Evolutionary conservation across 305 asterid genomes (phyloP), one percentile per base, ranked within the genome.

Genomic region (Petunia hybrid): DNA sequence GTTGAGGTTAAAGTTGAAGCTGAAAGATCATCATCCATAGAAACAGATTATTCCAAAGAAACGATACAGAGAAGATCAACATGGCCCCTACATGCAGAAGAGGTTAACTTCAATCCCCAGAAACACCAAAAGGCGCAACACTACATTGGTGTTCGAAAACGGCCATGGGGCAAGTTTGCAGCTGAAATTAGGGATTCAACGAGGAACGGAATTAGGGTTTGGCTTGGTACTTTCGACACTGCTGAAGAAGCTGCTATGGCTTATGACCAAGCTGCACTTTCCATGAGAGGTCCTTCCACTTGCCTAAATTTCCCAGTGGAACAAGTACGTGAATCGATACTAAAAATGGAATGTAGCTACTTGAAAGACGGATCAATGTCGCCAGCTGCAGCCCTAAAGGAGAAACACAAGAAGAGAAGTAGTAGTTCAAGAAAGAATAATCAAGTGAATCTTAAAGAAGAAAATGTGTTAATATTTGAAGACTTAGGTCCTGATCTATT

Each of bases 171-270:
- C 5, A 81, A 75, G 41, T 81, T 2, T 64, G 80, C 84, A 7
- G 80, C 84, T 1, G 84, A 81, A 43, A 81, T 81, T 40, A 75
- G 84, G 84, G 84, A 81, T 64, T 81, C 81, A 0, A 81, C 35
- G 0, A 39, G 76, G 16, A 51, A 53, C 1, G 84, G 77, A 22
- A 75, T 38, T 46, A 75, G 84, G 76, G 84, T 81, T 81, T 81
- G 84, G 84, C 81, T 81, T 1, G 84, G 84, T 7, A 91, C 93
- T 0, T 88, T 91, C 81, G 76, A 86, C 4, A 90, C 87, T 0
- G 89, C 74, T n/a, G 90, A 89, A 64, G 94, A 91, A 70, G 96
- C 92, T 9, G 96, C 92, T 9, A 45, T 90, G 69, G 91, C 91
- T 0, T 91, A 91, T 77, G 94, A 90, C 75, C 94, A 90, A 84